phyloP scores from a whole-genome alignment of 2,329 filamentous ascomycete species.

The Colletotrichum godetiae region DNA sequence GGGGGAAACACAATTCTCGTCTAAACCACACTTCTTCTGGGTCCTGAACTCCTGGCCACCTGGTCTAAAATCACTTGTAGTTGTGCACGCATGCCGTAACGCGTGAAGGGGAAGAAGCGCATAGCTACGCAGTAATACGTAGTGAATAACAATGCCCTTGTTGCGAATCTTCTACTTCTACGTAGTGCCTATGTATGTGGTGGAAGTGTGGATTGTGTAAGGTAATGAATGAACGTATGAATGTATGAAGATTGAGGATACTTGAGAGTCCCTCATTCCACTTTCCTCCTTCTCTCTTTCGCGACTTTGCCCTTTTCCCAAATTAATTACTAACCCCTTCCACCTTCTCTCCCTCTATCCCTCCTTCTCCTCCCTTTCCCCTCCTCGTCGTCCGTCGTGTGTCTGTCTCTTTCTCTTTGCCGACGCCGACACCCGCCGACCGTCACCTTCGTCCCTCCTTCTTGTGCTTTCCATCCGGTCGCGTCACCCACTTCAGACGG shows the following conservation, averaged over 20 bases:
- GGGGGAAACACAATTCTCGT: background rate
- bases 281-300: slow-evolving; percentile 10
- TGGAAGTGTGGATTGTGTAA: background rate
- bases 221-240: too few relatives aligned
- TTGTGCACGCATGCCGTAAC: background rate
- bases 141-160: background rate
- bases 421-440: slow-evolving; percentile 31
- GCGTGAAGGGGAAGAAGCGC: background rate
- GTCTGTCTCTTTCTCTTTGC: slow-evolving; percentile 10
- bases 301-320: slow-evolving; percentile 10
- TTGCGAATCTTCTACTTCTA: background rate
- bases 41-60: background rate
- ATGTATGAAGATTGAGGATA: background rate
- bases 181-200: background rate
- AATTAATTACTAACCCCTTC: slow-evolving; percentile 20
- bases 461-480: slow-evolving; percentile 15
- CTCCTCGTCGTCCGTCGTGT: slow-evolving; percentile 20
- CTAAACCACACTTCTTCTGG: background rate
- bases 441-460: slow-evolving; percentile 20
- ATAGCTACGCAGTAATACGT: background rate
- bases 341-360: slow-evolving; percentile 9
- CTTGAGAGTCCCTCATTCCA: background rate
- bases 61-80: background rate
- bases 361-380: slow-evolving; percentile 17
- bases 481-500: slow-evolving; percentile 1